Conservation (phyloP, 2,329 filamentous ascomycete species). For the Pseudocercospora fuligena region DNA sequence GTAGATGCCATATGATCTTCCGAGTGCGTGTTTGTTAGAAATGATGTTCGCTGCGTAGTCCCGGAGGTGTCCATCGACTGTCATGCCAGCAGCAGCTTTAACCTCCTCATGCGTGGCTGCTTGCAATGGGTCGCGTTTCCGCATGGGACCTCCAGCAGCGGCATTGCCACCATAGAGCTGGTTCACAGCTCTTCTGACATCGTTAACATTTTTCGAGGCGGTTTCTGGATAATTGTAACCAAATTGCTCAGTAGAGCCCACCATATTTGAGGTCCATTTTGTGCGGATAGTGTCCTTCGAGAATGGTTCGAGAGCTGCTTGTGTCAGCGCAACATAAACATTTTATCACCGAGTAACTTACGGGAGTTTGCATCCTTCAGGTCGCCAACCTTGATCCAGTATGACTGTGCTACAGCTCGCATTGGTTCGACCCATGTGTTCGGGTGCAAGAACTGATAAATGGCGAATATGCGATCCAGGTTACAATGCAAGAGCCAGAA, state of each 20-base stretch:
- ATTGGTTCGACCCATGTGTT: slow-evolving; percentile 66
- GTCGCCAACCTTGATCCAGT: slow-evolving; percentile 61
- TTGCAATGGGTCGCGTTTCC: slow-evolving; percentile 12
- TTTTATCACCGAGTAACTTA: slow-evolving; percentile 21
- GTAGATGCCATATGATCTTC: slow-evolving; percentile 67
- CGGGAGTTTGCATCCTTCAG: slow-evolving; percentile 41
- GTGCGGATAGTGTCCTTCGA: slow-evolving; percentile 60
- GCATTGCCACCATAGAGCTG: slow-evolving; percentile 60
- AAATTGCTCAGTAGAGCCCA: slow-evolving; percentile 65
- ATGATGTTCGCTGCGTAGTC: slow-evolving; percentile 73
- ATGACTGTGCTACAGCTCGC: slow-evolving; percentile 60
- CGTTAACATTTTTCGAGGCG: slow-evolving; percentile 44
- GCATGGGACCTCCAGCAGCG: slow-evolving; percentile 26
- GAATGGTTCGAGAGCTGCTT: slow-evolving; percentile 59
- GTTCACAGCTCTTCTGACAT: slow-evolving; percentile 62
- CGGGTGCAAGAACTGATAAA: slow-evolving; percentile 78
- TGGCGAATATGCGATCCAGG: slow-evolving; percentile 73
- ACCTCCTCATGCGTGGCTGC: slow-evolving; percentile 20
- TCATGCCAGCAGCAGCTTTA: slow-evolving; percentile 37
- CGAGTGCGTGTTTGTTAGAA: slow-evolving; percentile 64
- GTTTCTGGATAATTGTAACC: slow-evolving; percentile 78
- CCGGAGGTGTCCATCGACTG: slow-evolving; percentile 51
- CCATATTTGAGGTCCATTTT: slow-evolving; percentile 70
- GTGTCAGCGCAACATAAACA: slow-evolving; percentile 10
- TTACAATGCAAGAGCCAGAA: slow-evolving; percentile 79